Base-by-base conservation (phyloP, 2,329 filamentous ascomycete genomes). In the Fusarium luffae region DNA sequence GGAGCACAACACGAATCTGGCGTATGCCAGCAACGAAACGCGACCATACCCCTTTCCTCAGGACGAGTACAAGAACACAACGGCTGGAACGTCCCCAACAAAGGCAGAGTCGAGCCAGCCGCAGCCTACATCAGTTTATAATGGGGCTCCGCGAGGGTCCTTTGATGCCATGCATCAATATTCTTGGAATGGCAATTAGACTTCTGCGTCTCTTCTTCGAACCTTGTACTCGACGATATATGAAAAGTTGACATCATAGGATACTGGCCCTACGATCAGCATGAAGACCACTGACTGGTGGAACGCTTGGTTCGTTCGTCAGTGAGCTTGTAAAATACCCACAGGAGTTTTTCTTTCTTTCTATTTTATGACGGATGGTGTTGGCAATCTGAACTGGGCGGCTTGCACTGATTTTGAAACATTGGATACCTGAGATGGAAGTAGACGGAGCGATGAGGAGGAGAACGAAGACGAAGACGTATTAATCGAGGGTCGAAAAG, bases 101-200 rank as follows among this genome's bases (percentile, higher is more conserved):
- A 79, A 79, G 70, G 67, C 78, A 9, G 79, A 81, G 16, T 75
- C 80, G 32, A 78, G 81, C 18, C 80, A 80, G 18, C 75, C 80
- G 28, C 79, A 82, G 13, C 79, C 83, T 16, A 79, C 81, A 5
- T 76, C 79, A 21, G 74, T 79, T 25, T 85, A 85, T 59, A 79
- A 74, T 27, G 77, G 78, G 43, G 77, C 76, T 14, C 70, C 79
- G 30, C 77, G 82, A 47, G 81, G 80, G 19, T 85, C 85, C 16
- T 85, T 85, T 61, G 83, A 84, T 57, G 80, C 79, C 50, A 80
- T 87, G 77, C 84, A 82, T 74, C 84, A 88, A 74, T 89, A 89
- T 75, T 86, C 85, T 32, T 89, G 87, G 87, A 87, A 83, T 68
- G 79, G 82, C 54, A 85, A 83, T 59, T 86, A 77, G 69, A 54